Conservation (phyloP, 257 asterid species). For the Solanum etuberosum region DNA sequence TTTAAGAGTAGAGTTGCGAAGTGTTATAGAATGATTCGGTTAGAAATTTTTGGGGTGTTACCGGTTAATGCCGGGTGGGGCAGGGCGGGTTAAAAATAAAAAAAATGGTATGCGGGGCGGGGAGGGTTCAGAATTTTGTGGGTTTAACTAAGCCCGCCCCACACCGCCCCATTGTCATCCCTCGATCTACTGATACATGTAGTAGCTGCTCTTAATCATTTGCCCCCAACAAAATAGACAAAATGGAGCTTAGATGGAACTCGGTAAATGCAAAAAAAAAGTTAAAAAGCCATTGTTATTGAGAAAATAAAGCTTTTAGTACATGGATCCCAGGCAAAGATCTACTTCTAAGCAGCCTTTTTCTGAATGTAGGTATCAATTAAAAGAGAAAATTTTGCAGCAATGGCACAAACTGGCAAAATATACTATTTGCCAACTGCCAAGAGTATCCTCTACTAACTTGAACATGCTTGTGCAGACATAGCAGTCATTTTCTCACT, state of each 20-base stretch:
- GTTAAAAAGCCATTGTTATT: background rate
- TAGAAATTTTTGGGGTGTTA: too few relatives aligned
- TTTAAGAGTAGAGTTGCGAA: too few relatives aligned
- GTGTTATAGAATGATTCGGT: too few relatives aligned
- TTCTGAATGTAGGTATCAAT: background rate
- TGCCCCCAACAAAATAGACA: background rate
- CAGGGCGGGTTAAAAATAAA: too few relatives aligned
- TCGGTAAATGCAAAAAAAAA: background rate
- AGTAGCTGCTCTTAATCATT: background rate
- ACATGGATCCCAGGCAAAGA: background rate
- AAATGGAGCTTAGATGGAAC: background rate
- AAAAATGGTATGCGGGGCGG: too few relatives aligned
- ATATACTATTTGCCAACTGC: background rate
- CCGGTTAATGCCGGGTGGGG: too few relatives aligned
- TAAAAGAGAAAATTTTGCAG: background rate
- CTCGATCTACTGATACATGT: too few relatives aligned
- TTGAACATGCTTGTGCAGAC: constrained; percentile 59
- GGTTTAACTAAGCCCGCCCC: too few relatives aligned
- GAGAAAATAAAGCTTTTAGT: background rate
- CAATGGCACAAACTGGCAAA: background rate
- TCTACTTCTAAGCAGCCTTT: background rate
- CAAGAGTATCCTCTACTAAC: background rate
- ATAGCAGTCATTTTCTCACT: constrained; percentile 67
- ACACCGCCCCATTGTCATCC: too few relatives aligned
- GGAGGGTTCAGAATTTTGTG: too few relatives aligned